Percentiles rank a stretch among this genome's conserved stretches.
Conservation (phyloP, 2,329 filamentous ascomycete genomes). For the Ramularia collo-cygni region DNA sequence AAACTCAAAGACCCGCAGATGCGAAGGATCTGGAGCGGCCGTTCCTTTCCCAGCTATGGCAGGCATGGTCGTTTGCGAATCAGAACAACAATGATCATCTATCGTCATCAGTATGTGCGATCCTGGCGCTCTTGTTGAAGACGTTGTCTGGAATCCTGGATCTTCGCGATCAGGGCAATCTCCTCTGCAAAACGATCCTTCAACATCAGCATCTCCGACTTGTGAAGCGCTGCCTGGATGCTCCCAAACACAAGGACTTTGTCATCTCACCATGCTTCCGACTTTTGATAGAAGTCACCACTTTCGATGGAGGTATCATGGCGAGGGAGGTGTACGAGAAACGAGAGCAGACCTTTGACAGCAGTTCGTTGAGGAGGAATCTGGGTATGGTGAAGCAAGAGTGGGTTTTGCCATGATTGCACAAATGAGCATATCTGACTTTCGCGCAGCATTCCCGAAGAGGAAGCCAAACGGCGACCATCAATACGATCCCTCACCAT, state of each 20-base stretch:
- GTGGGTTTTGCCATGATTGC: constrained; percentile 41
- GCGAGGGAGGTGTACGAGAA: constrained; percentile 71
- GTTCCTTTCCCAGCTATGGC: constrained; percentile 72
- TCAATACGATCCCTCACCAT: constrained; percentile 79
- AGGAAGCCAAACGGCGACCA: constrained; percentile 59
- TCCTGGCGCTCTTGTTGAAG: constrained; percentile 74
- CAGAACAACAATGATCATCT: constrained; percentile 74
- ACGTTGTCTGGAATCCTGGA: constrained; percentile 68
- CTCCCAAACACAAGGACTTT: constrained; percentile 76
- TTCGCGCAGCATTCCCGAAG: constrained; percentile 35
- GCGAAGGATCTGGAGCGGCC: constrained; percentile 51
- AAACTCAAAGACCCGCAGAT: constrained; percentile 46
- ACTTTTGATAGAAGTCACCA: constrained; percentile 76
- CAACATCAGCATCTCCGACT: constrained; percentile 76
- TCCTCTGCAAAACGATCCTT: constrained; percentile 73
- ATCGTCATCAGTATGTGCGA: constrained; percentile 71
- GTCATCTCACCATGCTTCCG: constrained; percentile 83
- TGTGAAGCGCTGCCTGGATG: constrained; percentile 68
- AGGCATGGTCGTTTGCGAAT: constrained; percentile 79
- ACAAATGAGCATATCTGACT: not conserved
- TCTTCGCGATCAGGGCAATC: constrained; percentile 65
- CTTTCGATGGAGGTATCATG: constrained; percentile 75
- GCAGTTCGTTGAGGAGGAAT: constrained; percentile 69
- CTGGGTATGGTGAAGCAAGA: constrained; percentile 60
- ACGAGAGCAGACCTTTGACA: constrained; percentile 65